Evolutionary conservation across 2,329 filamentous ascomycete genomes (phyloP).

Genomic region (Colletotrichum sidae): DNA sequence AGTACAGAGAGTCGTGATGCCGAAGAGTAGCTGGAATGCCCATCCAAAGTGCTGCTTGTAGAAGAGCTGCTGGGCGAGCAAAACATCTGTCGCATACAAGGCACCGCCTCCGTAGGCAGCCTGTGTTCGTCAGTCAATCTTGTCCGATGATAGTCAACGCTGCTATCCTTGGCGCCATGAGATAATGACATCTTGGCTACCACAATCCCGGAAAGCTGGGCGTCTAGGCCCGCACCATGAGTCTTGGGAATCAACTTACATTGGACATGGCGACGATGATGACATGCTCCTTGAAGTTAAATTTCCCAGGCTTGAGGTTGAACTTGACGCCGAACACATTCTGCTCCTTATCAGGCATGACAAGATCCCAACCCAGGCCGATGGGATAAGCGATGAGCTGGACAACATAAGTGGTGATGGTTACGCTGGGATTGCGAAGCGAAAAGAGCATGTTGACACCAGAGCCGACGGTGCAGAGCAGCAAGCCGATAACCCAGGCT

Average conservation of each 20-base stretch:
- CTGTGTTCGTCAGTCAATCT: slow-evolving; percentile 45
- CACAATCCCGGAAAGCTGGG: slow-evolving; percentile 5
- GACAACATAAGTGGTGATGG: slow-evolving; percentile 71
- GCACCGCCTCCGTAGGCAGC: slow-evolving; percentile 69
- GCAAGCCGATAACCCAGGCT: slow-evolving; percentile 71
- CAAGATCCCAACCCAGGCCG: slow-evolving; percentile 64
- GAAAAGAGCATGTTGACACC: slow-evolving; percentile 72
- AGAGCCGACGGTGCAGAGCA: slow-evolving; percentile 72
- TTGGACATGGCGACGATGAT: slow-evolving; percentile 74
- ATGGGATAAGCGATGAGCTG: slow-evolving; percentile 72
- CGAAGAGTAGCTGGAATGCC: slow-evolving; percentile 69
- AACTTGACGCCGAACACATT: slow-evolving; percentile 65
- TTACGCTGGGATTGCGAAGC: slow-evolving; percentile 68
- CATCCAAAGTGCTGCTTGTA: slow-evolving; percentile 66
- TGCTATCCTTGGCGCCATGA: background rate
- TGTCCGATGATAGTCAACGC: slow-evolving; percentile 3
- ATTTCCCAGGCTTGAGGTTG: slow-evolving; percentile 67
- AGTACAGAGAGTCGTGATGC: slow-evolving; percentile 70
- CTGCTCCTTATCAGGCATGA: slow-evolving; percentile 65
- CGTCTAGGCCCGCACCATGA: background rate
- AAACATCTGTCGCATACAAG: slow-evolving; percentile 58
- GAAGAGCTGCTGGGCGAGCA: slow-evolving; percentile 57
- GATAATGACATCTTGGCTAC: slow-evolving; percentile 10
- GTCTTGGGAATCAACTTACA: slow-evolving; percentile 51
- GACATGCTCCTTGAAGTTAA: slow-evolving; percentile 73